Evolutionary conservation across 495 filamentous ascomycete species (phyloP).

Genomic region (Penicillium coffeae): DNA sequence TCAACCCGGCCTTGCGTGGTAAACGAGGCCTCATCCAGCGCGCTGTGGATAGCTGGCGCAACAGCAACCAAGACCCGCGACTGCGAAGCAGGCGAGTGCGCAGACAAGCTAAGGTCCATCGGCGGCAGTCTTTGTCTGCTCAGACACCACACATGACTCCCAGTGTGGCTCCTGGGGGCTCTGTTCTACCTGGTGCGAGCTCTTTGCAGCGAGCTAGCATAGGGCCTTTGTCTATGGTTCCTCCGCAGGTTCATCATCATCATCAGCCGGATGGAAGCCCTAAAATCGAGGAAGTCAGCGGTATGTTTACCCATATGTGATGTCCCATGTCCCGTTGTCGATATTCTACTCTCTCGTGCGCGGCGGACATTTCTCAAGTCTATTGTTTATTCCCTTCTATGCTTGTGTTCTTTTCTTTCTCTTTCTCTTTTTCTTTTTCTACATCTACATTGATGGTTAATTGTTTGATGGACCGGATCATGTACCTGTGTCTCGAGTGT

Average conservation of each 20-base stretch:
- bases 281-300: conserved; percentile 79
- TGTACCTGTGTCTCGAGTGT: conserved; percentile 6
- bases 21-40: conserved; percentile 95
- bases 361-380: conserved; percentile 14
- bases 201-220: conserved; percentile 48
- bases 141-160: conserved; percentile 50
- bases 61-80: conserved; percentile 94
- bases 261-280: conserved; percentile 73
- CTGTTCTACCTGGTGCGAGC: conserved; percentile 37
- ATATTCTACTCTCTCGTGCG: conserved; percentile 15
- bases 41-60: conserved; percentile 96
- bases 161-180: conserved; percentile 5
- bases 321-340: conserved; percentile 14
- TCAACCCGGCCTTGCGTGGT: conserved; percentile 84
- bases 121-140: conserved; percentile 54
- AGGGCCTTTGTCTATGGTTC: conserved; percentile 58
- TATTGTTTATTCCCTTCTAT: too few relatives aligned
- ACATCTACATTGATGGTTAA: background rate
- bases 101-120: conserved; percentile 91
- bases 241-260: conserved; percentile 71
- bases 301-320: conserved; percentile 88
- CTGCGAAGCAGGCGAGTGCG: conserved; percentile 87
- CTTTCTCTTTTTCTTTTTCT: conserved; percentile 2
- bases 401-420: conserved; percentile 12
- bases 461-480: conserved; percentile 9